Evolutionary conservation across 1,284 basidiomycete species (phyloP).

Genomic region (Gymnopus androsaceus): DNA sequence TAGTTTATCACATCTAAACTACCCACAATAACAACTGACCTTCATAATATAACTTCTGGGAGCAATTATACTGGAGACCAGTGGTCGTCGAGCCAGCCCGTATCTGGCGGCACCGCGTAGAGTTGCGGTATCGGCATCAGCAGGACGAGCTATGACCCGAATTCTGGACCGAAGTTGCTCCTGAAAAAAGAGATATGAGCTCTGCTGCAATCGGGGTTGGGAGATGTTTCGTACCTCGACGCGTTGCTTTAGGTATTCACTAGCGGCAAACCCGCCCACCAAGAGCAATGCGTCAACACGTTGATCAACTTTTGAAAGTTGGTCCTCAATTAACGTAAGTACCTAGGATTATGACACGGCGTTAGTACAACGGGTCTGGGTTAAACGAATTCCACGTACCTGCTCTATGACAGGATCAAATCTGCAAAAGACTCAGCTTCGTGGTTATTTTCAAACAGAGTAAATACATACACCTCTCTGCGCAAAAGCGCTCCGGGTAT

Average conservation of each 20-base stretch:
- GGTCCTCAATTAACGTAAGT: constrained; percentile 72
- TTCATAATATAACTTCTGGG: constrained; percentile 84
- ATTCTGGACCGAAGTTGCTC: constrained; percentile 65
- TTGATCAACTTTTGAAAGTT: constrained; percentile 63
- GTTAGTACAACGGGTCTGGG: constrained; percentile 15
- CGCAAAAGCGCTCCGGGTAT: constrained; percentile 77
- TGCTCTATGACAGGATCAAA: constrained; percentile 79
- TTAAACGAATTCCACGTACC: constrained; percentile 38
- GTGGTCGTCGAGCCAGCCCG: constrained; percentile 69
- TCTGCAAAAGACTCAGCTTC: background rate
- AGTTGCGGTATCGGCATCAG: constrained; percentile 83
- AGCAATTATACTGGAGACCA: constrained; percentile 77
- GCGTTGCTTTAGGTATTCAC: constrained; percentile 75
- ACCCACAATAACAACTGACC: constrained; percentile 36
- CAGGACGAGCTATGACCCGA: constrained; percentile 71
- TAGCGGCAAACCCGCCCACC: constrained; percentile 84
- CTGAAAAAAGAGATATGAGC: constrained; percentile 35
- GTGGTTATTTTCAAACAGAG: background rate
- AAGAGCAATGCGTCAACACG: constrained; percentile 76
- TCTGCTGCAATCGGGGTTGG: constrained; percentile 9
- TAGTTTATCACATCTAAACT: constrained; percentile 5
- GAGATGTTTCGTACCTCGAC: constrained; percentile 56
- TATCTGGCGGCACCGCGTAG: constrained; percentile 81
- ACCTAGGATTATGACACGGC: constrained; percentile 46
- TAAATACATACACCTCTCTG: constrained; percentile 54